These are phyloP conservation scores for Coniophora puteana DNA, from an alignment of 1,284 basidiomycete species.

Conservation along the genomic window DNA sequence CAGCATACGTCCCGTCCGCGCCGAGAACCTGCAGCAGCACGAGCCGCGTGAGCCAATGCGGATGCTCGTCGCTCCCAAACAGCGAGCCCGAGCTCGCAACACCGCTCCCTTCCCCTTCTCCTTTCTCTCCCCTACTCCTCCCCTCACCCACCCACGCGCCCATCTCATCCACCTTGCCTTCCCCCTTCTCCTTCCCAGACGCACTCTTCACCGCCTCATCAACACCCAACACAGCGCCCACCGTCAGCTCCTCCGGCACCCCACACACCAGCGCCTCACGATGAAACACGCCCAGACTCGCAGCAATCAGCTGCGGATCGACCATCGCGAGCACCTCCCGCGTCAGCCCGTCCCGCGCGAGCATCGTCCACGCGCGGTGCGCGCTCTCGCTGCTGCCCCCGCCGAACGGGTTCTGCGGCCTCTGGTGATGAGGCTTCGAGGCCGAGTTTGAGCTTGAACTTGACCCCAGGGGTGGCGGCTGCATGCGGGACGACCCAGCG, in stretches of 20 bases:
- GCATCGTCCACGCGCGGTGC: constrained; percentile 35
- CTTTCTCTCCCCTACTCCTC: too few relatives aligned
- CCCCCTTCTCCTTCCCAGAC: neutral
- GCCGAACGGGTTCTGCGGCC: constrained; percentile 14
- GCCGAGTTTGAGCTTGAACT: too few relatives aligned
- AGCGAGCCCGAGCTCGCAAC: constrained; percentile 43
- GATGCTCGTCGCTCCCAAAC: constrained; percentile 64
- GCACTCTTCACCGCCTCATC: too few relatives aligned
- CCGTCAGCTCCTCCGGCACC: constrained; percentile 48
- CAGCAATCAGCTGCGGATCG: constrained; percentile 54
- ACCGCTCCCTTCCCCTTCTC: too few relatives aligned
- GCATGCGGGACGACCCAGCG: too few relatives aligned
- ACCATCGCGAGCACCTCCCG: constrained; percentile 56
- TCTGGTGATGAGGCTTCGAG: constrained; percentile 22
- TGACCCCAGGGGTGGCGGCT: too few relatives aligned
- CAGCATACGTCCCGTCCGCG: too few relatives aligned
- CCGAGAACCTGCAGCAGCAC: constrained; percentile 67
- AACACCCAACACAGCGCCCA: too few relatives aligned
- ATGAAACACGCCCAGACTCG: constrained; percentile 59
- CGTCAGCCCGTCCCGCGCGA: constrained; percentile 68
- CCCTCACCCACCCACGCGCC: neutral
- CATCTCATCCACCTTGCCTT: neutral
- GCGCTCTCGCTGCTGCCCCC: constrained; percentile 21
- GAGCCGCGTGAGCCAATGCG: constrained; percentile 76
- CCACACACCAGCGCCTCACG: too few relatives aligned